These are phyloP conservation scores for Colletotrichum sp. DNA, from an alignment of 2,329 filamentous ascomycete species.

Conservation along the genomic window DNA sequence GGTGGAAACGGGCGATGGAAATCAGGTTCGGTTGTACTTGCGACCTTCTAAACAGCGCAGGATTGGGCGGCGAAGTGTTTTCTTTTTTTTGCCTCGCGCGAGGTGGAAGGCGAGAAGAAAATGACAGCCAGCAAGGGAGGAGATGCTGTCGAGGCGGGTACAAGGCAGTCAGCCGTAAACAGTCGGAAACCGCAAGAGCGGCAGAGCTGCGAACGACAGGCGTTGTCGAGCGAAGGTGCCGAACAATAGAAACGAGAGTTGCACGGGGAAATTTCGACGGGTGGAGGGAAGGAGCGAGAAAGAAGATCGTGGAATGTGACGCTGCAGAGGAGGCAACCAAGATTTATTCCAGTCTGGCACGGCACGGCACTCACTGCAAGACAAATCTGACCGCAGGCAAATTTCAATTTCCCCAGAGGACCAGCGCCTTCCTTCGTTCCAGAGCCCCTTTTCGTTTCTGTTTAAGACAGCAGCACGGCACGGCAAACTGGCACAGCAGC, in stretches of 20 bases:
- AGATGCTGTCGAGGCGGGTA: neutral
- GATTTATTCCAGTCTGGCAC: slow-evolving; percentile 1
- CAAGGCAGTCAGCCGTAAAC: neutral
- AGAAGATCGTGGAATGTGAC: neutral
- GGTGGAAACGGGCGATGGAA: neutral
- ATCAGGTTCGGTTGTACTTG: neutral
- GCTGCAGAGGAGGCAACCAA: neutral
- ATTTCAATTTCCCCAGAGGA: slow-evolving; percentile 17
- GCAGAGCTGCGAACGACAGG: neutral
- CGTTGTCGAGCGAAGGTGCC: neutral
- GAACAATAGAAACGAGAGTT: neutral
- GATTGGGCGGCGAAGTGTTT: neutral
- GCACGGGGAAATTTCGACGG: neutral
- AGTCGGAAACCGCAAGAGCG: neutral
- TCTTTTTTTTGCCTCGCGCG: neutral
- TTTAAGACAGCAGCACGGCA: neutral
- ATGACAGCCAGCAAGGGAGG: neutral
- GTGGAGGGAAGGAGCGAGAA: neutral
- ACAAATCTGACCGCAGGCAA: neutral
- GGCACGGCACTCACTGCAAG: neutral
- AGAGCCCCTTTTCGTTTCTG: slow-evolving; percentile 2
- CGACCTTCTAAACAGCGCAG: neutral
- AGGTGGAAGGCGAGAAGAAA: neutral
- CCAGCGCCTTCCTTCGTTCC: neutral
- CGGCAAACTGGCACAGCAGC: neutral